These are phyloP conservation scores for Cladophialophora exuberans DNA, from an alignment of 2,329 filamentous ascomycete genomes.

Conservation along the genomic window DNA sequence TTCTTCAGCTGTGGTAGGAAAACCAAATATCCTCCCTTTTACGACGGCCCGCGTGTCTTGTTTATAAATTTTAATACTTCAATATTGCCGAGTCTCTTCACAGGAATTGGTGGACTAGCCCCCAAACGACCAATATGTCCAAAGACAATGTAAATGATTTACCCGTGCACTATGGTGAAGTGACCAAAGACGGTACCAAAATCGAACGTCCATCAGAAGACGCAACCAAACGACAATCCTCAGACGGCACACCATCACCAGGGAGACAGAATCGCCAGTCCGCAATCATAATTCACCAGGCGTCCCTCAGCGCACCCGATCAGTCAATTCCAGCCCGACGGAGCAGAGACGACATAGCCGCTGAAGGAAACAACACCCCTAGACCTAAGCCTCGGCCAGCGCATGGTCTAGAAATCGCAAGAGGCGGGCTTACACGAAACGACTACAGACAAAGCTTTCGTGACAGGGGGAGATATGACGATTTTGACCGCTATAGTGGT, in stretches of 20 bases:
- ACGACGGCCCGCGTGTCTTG: too few relatives aligned
- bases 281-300: background rate
- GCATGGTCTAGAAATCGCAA: background rate
- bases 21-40: too few relatives aligned
- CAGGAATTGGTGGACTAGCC: too few relatives aligned
- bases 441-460: slow-evolving; percentile 1
- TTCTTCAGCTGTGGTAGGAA: too few relatives aligned
- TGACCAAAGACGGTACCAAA: background rate
- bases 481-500: slow-evolving; percentile 9
- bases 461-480: slow-evolving; percentile 4
- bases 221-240: background rate
- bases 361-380: background rate
- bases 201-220: background rate
- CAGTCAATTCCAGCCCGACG: too few relatives aligned
- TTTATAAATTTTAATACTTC: too few relatives aligned
- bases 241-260: background rate
- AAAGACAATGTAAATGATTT: too few relatives aligned
- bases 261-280: background rate
- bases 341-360: background rate
- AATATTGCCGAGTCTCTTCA: too few relatives aligned
- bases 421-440: background rate
- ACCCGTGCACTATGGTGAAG: background rate
- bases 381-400: background rate
- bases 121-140: too few relatives aligned
- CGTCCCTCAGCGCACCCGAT: too few relatives aligned